phyloP scores from a whole-genome alignment of 345 rosid genomes.

The Salix exigua region DNA sequence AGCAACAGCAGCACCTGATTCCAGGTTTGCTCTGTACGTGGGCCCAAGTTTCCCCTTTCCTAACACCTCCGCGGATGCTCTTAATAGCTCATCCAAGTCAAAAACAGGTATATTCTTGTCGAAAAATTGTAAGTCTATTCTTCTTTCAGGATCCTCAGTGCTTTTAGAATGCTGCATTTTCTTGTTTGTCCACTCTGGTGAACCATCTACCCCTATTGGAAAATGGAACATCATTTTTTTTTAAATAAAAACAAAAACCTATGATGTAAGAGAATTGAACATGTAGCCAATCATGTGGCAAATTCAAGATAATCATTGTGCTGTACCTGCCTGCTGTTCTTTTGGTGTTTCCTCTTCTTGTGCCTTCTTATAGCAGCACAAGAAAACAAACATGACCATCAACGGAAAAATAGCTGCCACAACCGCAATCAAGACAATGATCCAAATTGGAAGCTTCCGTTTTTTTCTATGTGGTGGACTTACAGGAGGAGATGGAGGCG shows the following conservation, averaged over 20 bases:
- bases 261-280: background rate
- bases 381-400: slow-evolving; percentile 20
- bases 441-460: slow-evolving; percentile 21
- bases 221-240: background rate
- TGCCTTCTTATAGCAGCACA: slow-evolving; percentile 26
- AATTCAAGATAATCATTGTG: background rate
- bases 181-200: slow-evolving; percentile 14
- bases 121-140: slow-evolving; percentile 41
- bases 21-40: slow-evolving; percentile 48
- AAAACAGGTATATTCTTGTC: slow-evolving; percentile 33
- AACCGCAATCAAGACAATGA: slow-evolving; percentile 25
- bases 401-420: slow-evolving; percentile 30
- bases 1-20: slow-evolving; percentile 38
- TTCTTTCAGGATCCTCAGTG: slow-evolving; percentile 39
- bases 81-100: slow-evolving; percentile 54
- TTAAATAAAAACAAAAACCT: background rate
- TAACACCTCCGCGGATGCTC: slow-evolving; percentile 50
- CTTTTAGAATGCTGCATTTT: slow-evolving; percentile 15
- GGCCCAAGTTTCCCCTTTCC: slow-evolving; percentile 48
- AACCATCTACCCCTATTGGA: slow-evolving; percentile 2
- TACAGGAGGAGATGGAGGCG: slow-evolving; percentile 3
- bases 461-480: slow-evolving; percentile 2
- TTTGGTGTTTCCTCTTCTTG: slow-evolving; percentile 11
- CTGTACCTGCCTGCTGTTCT: slow-evolving; percentile 14
- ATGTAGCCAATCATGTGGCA: background rate